Conservation (phyloP, 2,329 filamentous ascomycete genomes). For the Hymenoscyphus linearis region DNA sequence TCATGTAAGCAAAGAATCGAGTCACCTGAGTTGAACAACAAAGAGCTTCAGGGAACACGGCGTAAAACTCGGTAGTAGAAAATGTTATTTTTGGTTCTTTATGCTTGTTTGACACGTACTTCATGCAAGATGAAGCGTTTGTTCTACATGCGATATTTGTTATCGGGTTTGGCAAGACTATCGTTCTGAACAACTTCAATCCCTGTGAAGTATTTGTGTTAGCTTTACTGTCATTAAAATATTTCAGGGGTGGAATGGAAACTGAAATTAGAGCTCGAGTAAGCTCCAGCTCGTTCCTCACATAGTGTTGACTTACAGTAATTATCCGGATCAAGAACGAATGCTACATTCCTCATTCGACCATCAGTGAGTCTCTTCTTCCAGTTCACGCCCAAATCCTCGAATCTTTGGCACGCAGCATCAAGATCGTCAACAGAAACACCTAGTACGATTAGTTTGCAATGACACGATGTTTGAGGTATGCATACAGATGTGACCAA, state of each 20-base stretch:
- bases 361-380: conserved; percentile 95
- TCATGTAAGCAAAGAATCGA: conserved; percentile 1
- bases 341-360: conserved; percentile 88
- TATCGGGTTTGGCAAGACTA: conserved; percentile 41
- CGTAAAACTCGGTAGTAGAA: background rate
- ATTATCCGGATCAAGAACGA: conserved; percentile 79
- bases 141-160: conserved; percentile 16
- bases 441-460: conserved; percentile 39
- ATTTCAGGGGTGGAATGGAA: background rate
- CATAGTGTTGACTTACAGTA: conserved; percentile 53
- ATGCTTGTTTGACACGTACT: conserved; percentile 1
- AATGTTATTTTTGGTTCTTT: background rate
- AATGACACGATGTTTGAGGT: background rate
- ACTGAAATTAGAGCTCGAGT: background rate
- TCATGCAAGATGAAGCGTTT: background rate
- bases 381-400: conserved; percentile 76
- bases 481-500: conserved; percentile 80
- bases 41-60: background rate
- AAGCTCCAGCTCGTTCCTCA: background rate
- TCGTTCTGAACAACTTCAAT: conserved; percentile 77
- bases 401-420: conserved; percentile 80
- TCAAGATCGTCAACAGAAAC: conserved; percentile 84
- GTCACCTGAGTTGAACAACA: conserved; percentile 2
- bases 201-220: conserved; percentile 30
- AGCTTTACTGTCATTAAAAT: background rate